Base-by-base conservation (phyloP, 2,329 filamentous ascomycete genomes). In the Paraphaeosphaeria sporulosa region DNA sequence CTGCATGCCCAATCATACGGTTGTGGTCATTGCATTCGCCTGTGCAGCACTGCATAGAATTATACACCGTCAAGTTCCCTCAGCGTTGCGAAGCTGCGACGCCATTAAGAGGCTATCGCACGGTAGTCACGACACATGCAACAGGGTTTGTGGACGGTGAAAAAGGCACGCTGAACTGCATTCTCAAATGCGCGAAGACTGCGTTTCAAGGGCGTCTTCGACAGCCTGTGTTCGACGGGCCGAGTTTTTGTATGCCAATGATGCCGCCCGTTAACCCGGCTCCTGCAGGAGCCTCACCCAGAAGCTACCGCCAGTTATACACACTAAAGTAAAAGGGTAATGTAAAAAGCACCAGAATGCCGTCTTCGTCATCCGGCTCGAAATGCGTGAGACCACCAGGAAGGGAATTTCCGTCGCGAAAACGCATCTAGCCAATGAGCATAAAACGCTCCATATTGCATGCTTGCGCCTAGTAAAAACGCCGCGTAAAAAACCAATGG, bases 271-370 rank as follows among this genome's bases (percentile, higher is more conserved):
- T 32, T 30, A 27, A 46, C 55, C 47, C 32, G 12, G 17, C 34
- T 38, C 36, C 42, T 48, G n/a, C 32, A 19, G 32, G 15, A 49
- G 9, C 21, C 36, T 44, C 34, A 34, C 50, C 48, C 25, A 46
- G 34, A 54, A 34, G 43, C 36, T 55, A 15, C 30, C 52, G 59
- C 68, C 61, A 63, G 63, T 61, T 70, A 69, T 71, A 70, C 59
- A 72, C 65, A 69, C 66, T 69, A 70, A 61, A 58, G 55, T 57
- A 61, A 13, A 43, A 43, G 59, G 58, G 59, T 49, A 47, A n/a
- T 50, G 55, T 59, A 69, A 63, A 69, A 62, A 58, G 58, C 60
- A 66, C 63, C 64, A 60, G 64, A 59, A 65, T 69, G 25, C 67
- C 64, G 19, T 21, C 61, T 60, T 55, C 61, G 60, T 63, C 60